A percentile compares a stretch with the other conserved stretches of the same genome.
Conservation (phyloP, 495 filamentous ascomycete genomes). For the Talaromyces thailandensis region DNA sequence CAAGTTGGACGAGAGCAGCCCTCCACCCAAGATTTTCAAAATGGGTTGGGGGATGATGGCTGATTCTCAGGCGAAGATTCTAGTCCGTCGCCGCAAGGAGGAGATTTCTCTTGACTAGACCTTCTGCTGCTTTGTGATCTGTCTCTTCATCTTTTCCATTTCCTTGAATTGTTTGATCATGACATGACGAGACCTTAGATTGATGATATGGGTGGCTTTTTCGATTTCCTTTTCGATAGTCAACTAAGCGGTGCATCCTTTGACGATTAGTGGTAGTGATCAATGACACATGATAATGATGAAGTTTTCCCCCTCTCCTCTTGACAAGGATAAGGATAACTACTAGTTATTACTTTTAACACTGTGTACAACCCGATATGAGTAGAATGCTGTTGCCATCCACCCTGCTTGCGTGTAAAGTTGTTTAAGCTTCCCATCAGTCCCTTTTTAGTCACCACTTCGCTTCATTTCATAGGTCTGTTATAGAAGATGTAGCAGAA, state of each 20-base stretch:
- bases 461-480: too few species aligned
- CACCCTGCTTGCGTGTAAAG: too few species aligned
- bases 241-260: background rate
- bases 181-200: background rate
- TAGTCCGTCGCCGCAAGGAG: constrained; percentile 1
- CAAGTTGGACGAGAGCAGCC: constrained; percentile 15
- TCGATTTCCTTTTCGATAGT: background rate
- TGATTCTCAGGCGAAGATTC: background rate
- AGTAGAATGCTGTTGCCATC: too few species aligned
- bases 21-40: background rate
- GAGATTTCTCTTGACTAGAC: background rate
- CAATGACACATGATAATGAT: background rate
- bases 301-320: too few species aligned
- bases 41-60: background rate
- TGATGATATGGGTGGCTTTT: background rate
- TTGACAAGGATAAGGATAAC: too few species aligned
- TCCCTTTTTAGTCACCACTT: too few species aligned
- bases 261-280: background rate
- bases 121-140: background rate
- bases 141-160: background rate
- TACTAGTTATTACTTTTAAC: too few species aligned
- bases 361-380: too few species aligned
- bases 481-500: too few species aligned
- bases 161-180: background rate
- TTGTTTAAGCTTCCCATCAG: too few species aligned